phyloP scores from a whole-genome alignment of 2,329 filamentous ascomycete genomes.

The Colletotrichum tanaceti region DNA sequence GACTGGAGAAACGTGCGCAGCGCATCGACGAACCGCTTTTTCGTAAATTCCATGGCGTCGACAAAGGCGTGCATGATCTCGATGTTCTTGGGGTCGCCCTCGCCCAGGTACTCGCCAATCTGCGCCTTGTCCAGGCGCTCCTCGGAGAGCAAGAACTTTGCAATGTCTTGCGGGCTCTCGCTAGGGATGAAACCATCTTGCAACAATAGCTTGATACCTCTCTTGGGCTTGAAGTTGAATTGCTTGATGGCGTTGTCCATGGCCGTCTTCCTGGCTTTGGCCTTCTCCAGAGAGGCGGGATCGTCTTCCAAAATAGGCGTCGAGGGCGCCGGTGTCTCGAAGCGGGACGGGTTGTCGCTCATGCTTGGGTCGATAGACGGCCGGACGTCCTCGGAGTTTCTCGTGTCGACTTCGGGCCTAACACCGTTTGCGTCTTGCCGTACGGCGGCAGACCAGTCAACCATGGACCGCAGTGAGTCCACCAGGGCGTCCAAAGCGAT shows the following conservation, averaged over 20 bases:
- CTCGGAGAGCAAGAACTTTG: conserved; percentile 81
- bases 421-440: conserved; percentile 68
- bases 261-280: conserved; percentile 93
- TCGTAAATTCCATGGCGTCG: conserved; percentile 91
- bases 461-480: conserved; percentile 86
- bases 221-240: conserved; percentile 98
- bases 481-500: conserved; percentile 89
- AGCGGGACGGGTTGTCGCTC: conserved; percentile 70
- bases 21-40: conserved; percentile 92
- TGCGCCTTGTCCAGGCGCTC: conserved; percentile 90
- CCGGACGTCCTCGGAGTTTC: conserved; percentile 57
- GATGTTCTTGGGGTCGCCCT: conserved; percentile 92
- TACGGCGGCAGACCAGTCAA: conserved; percentile 84
- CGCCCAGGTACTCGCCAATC: conserved; percentile 93
- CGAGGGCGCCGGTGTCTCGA: conserved; percentile 70
- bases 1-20: conserved; percentile 92
- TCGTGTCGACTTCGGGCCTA: conserved; percentile 50
- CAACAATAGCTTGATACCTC: conserved; percentile 85
- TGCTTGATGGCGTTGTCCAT: conserved; percentile 87
- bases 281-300: conserved; percentile 91
- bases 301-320: conserved; percentile 86
- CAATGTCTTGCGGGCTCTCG: conserved; percentile 83
- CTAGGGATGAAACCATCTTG: conserved; percentile 89
- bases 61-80: conserved; percentile 94
- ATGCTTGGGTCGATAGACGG: conserved; percentile 76